A percentile compares a stretch with the other conserved stretches of the same genome.
These are phyloP conservation scores for Prunus dulcis DNA, from an alignment of 306 rosid genomes.

Conservation along the genomic window DNA sequence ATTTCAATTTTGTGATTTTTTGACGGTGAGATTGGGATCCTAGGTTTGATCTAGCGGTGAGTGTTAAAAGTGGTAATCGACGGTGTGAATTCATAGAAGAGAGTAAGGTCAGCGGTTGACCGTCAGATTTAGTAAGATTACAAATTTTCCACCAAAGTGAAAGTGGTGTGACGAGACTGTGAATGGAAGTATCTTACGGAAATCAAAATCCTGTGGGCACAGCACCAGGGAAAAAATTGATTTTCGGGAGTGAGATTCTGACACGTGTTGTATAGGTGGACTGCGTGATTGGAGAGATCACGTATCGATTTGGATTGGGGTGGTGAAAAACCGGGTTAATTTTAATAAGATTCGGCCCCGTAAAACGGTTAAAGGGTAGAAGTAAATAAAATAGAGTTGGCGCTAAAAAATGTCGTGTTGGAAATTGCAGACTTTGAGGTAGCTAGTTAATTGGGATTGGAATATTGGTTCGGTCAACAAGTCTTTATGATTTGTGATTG, in stretches of 20 bases:
- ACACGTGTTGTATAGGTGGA: conserved; percentile 13
- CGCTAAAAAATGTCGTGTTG: conserved; percentile 38
- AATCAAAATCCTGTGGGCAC: neutral
- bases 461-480: neutral
- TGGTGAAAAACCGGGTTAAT: conserved; percentile 15
- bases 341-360: conserved; percentile 17
- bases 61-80: neutral
- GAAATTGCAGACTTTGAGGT: conserved; percentile 28
- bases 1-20: conserved; percentile 79
- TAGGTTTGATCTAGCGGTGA: conserved; percentile 41
- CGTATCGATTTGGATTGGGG: neutral
- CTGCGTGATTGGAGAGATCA: neutral
- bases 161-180: neutral
- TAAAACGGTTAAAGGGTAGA: conserved; percentile 10
- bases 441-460: neutral
- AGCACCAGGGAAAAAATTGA: neutral
- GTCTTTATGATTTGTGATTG: neutral
- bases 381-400: conserved; percentile 32
- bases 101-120: conserved; percentile 14
- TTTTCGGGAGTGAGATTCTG: neutral
- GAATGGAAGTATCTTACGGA: conserved; percentile 1
- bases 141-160: conserved; percentile 18
- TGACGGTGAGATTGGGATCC: conserved; percentile 52
- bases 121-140: conserved; percentile 41
- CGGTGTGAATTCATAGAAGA: conserved; percentile 56